Percentiles rank a stretch among this genome's conserved stretches.
Conservation (phyloP, 345 rosid species). For the Leavenworthia alabamica region DNA sequence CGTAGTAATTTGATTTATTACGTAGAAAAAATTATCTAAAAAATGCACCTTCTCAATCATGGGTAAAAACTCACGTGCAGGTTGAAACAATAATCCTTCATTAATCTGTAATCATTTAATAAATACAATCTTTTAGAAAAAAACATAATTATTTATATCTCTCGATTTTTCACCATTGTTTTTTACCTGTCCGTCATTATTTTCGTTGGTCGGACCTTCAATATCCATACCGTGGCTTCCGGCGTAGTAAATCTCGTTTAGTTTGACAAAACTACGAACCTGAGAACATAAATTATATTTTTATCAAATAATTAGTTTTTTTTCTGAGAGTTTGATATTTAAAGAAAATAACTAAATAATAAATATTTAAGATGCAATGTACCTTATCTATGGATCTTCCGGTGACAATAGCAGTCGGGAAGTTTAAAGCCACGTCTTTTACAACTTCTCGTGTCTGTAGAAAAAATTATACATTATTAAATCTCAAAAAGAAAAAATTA, state of each 20-base stretch:
- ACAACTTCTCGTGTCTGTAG: conserved; percentile 77
- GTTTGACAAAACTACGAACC: conserved; percentile 79
- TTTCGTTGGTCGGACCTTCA: conserved; percentile 58
- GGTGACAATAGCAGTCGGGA: conserved; percentile 92
- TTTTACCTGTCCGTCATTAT: conserved; percentile 35
- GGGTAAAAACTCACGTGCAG: conserved; percentile 76
- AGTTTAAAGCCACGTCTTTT: conserved; percentile 53
- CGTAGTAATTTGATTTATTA: not conserved
- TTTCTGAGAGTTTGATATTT: too few relatives aligned
- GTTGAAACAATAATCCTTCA: conserved; percentile 54
- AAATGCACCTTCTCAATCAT: conserved; percentile 72
- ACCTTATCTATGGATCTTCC: conserved; percentile 97
- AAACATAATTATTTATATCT: not conserved
- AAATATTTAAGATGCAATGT: conserved; percentile 24
- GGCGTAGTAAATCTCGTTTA: conserved; percentile 79
- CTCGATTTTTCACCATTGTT: not conserved
- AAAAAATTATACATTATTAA: not conserved
- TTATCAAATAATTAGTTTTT: not conserved
- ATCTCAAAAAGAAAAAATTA: not conserved
- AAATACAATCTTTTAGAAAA: not conserved
- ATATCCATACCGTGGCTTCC: conserved; percentile 99
- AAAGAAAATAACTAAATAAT: not conserved
- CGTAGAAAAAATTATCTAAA: not conserved
- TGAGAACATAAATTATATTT: conserved; percentile 17
- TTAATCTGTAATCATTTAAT: conserved; percentile 34